A percentile compares a stretch with the other conserved stretches of the same genome.
Evolutionary conservation across 148 eudicot genomes (phyloP).

Genomic region (Beta vulgaris): DNA sequence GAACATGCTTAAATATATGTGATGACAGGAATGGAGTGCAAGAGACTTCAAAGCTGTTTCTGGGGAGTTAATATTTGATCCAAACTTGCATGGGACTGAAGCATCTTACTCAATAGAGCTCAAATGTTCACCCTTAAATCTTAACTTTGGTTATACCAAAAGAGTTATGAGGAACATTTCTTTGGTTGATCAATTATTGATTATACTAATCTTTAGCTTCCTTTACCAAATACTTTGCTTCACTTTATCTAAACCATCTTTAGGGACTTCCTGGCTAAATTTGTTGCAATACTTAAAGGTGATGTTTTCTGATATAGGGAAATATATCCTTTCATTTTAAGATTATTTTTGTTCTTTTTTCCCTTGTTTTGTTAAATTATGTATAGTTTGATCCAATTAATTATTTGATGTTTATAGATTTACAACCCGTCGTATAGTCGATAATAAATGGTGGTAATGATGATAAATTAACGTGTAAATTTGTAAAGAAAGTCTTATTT

Average conservation of each 20-base stretch:
- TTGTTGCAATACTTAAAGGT: conserved; percentile 15
- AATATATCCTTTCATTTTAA: not conserved
- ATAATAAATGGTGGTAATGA: not conserved
- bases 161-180: conserved; percentile 42
- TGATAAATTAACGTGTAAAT: not conserved
- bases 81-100: conserved; percentile 33
- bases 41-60: conserved; percentile 48
- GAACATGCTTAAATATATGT: not conserved
- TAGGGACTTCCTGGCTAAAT: conserved; percentile 23
- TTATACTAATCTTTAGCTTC: conserved; percentile 35
- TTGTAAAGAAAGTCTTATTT: no score
- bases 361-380: not conserved
- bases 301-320: no score
- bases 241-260: conserved; percentile 23
- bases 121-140: conserved; percentile 53
- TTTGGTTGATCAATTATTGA: conserved; percentile 50
- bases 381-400: conserved; percentile 3
- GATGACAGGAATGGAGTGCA: conserved; percentile 57
- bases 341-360: not conserved
- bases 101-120: conserved; percentile 61
- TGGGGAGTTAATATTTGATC: conserved; percentile 49
- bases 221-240: conserved; percentile 35
- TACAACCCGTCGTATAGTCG: no score
- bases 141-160: conserved; percentile 38
- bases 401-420: not conserved